A percentile compares a stretch with the other conserved stretches of the same genome.
Evolutionary conservation across 2,329 filamentous ascomycete species (phyloP).

Genomic region (Xylariaceae sp.): DNA sequence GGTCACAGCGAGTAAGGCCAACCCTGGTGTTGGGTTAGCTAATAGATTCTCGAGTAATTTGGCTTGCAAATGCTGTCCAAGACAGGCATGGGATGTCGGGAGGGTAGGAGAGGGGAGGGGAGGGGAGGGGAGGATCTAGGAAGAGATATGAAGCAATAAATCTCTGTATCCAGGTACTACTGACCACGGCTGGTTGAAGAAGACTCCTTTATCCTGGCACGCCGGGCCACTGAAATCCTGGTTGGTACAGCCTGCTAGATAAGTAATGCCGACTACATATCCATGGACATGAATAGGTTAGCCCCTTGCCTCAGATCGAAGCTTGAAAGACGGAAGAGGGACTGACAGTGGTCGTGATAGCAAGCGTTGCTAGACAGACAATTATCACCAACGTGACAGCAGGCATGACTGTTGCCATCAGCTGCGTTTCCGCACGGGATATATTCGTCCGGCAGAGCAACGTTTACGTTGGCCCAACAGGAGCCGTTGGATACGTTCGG

Average conservation of each 20-base stretch:
- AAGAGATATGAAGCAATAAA: too few relatives aligned
- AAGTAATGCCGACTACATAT: constrained; percentile 16
- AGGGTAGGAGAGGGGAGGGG: too few relatives aligned
- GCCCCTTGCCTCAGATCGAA: background rate
- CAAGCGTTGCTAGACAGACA: constrained; percentile 22
- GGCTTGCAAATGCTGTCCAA: background rate
- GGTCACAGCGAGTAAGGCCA: constrained; percentile 17
- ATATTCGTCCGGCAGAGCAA: constrained; percentile 12
- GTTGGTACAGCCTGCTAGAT: constrained; percentile 23
- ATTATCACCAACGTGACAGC: constrained; percentile 21
- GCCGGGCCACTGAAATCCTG: constrained; percentile 16
- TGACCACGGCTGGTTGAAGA: constrained; percentile 13
- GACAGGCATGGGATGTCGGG: background rate
- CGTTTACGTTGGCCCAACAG: constrained; percentile 19
- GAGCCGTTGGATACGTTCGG: constrained; percentile 19
- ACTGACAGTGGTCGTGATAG: constrained; percentile 19
- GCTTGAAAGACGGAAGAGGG: background rate
- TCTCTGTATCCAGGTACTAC: too few relatives aligned
- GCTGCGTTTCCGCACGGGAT: constrained; percentile 24
- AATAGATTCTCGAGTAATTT: background rate
- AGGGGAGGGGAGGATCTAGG: too few relatives aligned
- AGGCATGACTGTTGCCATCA: constrained; percentile 17
- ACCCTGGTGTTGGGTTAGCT: constrained; percentile 14
- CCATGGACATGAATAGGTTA: background rate
- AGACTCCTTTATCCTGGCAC: constrained; percentile 21